Evolutionary conservation across 2,329 filamentous ascomycete genomes (phyloP).

Genomic region (Colletotrichum orchidophilum): DNA sequence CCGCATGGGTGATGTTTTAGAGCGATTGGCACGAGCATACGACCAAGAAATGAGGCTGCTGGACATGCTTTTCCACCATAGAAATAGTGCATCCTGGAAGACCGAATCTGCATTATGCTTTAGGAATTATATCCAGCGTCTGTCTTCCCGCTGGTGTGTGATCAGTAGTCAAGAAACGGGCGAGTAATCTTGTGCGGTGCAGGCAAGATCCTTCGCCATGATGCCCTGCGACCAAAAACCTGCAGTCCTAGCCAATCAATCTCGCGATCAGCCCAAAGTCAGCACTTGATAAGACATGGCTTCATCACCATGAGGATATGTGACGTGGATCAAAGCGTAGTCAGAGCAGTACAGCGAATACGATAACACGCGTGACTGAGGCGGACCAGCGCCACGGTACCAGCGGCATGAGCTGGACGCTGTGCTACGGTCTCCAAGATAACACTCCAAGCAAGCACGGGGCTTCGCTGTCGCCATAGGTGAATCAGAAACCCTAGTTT

Average conservation of each 20-base stretch:
- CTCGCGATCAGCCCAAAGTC: neutral
- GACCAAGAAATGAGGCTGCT: neutral
- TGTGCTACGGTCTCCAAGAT: neutral
- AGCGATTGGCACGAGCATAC: constrained; percentile 4
- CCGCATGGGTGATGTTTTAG: neutral
- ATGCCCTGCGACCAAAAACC: neutral
- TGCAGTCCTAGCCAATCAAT: neutral
- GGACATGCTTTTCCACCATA: neutral
- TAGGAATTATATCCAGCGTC: neutral
- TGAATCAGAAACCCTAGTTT: neutral
- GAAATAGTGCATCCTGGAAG: neutral
- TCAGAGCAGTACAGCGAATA: neutral
- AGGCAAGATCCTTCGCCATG: neutral
- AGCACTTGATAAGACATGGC: neutral
- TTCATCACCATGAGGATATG: neutral
- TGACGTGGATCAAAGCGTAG: neutral
- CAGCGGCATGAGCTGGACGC: neutral
- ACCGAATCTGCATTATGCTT: neutral
- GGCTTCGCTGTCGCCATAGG: neutral
- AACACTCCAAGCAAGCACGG: neutral
- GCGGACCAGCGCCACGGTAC: neutral
- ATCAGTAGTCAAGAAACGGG: neutral
- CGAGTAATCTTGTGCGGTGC: neutral
- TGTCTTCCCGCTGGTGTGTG: neutral
- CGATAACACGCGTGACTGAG: neutral